Percentiles rank a stretch among this genome's conserved stretches.
Conservation (phyloP, 306 rosid species). For the Prunus padus region DNA sequence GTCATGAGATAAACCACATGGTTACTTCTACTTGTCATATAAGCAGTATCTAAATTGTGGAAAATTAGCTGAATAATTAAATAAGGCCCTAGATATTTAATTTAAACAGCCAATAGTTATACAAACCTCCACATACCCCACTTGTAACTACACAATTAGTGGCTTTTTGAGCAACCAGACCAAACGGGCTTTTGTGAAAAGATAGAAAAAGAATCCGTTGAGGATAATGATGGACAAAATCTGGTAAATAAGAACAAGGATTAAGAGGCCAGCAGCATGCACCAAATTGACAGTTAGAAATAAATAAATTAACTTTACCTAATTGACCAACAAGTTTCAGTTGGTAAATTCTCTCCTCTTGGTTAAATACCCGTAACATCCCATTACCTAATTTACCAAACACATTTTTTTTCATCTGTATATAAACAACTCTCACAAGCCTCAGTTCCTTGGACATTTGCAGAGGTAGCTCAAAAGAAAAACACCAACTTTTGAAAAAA, state of each 20-base stretch:
- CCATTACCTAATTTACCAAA: conserved; percentile 23
- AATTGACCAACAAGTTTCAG: background rate
- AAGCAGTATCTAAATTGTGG: too few species aligned
- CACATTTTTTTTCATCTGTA: conserved; percentile 6
- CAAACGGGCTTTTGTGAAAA: background rate
- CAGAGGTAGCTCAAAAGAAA: conserved; percentile 3
- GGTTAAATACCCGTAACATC: background rate
- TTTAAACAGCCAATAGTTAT: too few species aligned
- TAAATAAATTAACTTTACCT: background rate
- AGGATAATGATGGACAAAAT: background rate
- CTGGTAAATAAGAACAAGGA: background rate
- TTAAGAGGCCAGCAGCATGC: background rate
- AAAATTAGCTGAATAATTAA: too few species aligned
- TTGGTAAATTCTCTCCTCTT: conserved; percentile 22
- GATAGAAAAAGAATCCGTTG: background rate
- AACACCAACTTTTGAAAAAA: background rate
- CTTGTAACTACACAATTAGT: background rate
- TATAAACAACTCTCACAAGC: conserved; percentile 15
- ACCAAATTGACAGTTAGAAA: background rate
- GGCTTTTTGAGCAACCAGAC: background rate
- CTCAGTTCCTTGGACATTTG: background rate
- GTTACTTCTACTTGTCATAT: too few species aligned
- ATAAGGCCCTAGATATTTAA: too few species aligned
- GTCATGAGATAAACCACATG: too few species aligned
- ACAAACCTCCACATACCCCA: background rate